These are phyloP conservation scores for Aphanomyces astaci DNA, from an alignment of 352 stramenopile genomes.

Conservation along the genomic window DNA sequence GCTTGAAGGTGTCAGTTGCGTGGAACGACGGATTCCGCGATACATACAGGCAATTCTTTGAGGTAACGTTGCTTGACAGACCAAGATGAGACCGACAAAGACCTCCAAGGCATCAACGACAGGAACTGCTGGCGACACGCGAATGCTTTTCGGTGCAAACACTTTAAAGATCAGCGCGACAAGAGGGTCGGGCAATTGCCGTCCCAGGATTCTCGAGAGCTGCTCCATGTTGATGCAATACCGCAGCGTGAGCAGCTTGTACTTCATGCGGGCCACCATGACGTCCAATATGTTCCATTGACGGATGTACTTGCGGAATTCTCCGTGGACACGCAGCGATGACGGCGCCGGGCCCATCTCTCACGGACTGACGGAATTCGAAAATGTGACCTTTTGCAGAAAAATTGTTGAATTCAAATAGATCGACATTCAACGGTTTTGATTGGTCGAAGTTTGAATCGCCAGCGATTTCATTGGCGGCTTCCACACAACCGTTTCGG, in stretches of 20 bases:
- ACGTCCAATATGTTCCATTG: constrained; percentile 14
- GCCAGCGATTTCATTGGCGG: not conserved
- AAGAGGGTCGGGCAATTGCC: constrained; percentile 1
- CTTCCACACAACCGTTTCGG: not conserved
- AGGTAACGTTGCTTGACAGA: constrained; percentile 39
- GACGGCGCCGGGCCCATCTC: constrained; percentile 2
- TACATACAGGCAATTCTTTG: constrained; percentile 14
- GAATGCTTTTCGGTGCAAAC: constrained; percentile 43
- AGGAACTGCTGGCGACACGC: constrained; percentile 52
- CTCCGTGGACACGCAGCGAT: constrained; percentile 3
- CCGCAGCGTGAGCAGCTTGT: constrained; percentile 45
- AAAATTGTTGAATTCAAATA: no score
- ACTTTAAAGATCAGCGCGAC: constrained; percentile 35
- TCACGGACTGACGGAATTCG: not conserved
- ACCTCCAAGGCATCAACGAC: constrained; percentile 61
- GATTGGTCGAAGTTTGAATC: not conserved
- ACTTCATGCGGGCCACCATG: constrained; percentile 19
- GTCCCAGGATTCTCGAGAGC: constrained; percentile 36
- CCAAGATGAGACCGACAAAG: constrained; percentile 47
- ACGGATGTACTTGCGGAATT: not conserved
- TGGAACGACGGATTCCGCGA: no score
- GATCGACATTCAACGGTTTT: not conserved
- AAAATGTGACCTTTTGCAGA: not conserved
- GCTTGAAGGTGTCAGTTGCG: not conserved
- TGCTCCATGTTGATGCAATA: constrained; percentile 53